Conservation (phyloP, 257 asterid genomes). For the Rehmannia glutinosa region DNA sequence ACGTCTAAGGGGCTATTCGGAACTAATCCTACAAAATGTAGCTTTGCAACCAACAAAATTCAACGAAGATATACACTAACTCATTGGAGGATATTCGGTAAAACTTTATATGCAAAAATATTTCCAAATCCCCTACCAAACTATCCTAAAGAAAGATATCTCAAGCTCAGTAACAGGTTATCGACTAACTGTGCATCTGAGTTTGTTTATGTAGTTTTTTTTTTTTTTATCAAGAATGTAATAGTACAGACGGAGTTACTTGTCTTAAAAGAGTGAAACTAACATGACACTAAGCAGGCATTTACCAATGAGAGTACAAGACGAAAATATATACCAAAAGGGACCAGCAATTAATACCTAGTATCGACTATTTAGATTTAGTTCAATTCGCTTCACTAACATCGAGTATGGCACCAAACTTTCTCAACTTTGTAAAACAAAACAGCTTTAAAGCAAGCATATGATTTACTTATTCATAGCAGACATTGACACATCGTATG, state of each 20-base stretch:
- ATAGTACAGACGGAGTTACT: not conserved
- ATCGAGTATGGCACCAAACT: not conserved
- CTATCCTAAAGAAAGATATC: constrained; percentile 1
- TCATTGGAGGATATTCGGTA: too few species aligned
- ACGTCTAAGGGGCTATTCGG: not conserved
- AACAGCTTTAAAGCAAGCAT: too few species aligned
- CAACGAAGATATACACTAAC: too few species aligned
- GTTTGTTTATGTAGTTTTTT: not conserved
- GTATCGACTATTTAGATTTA: not conserved
- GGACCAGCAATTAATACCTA: too few species aligned
- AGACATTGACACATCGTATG: too few species aligned
- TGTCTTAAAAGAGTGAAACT: not conserved
- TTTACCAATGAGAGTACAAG: not conserved
- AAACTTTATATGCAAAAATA: not conserved
- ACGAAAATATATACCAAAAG: not conserved
- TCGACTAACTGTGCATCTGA: not conserved
- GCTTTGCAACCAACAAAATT: too few species aligned
- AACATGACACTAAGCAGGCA: not conserved
- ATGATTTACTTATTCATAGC: not conserved
- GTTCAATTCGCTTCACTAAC: not conserved
- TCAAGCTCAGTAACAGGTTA: not conserved
- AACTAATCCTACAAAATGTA: not conserved
- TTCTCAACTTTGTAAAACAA: too few species aligned
- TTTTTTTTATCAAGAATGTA: too few species aligned
- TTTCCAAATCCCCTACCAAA: too few species aligned